phyloP scores from a whole-genome alignment of 2,329 filamentous ascomycete species.

The Arachnopeziza araneosa region DNA sequence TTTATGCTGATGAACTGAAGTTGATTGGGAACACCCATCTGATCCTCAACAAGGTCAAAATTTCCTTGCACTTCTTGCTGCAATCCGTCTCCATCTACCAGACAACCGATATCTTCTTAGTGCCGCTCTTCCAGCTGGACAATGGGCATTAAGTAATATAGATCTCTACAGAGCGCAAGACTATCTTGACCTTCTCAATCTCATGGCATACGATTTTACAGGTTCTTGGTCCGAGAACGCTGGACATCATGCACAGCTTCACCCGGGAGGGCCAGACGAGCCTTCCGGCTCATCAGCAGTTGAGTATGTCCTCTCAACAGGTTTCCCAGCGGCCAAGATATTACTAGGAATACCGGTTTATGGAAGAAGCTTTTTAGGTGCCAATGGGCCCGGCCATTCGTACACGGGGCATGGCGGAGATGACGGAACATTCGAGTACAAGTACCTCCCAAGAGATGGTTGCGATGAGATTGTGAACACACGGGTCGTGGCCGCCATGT shows the following conservation, averaged over 20 bases:
- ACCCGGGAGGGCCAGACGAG: conserved; percentile 50
- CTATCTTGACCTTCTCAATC: conserved; percentile 69
- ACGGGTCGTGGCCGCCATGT: conserved; percentile 63
- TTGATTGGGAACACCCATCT: conserved; percentile 75
- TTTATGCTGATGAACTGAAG: conserved; percentile 37
- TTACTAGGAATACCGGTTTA: conserved; percentile 71
- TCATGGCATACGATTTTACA: conserved; percentile 77
- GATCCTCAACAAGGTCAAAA: conserved; percentile 61
- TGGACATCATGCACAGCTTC: conserved; percentile 74
- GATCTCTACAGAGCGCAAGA: conserved; percentile 56
- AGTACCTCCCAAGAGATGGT: conserved; percentile 55
- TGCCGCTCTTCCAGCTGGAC: conserved; percentile 64
- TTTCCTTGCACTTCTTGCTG: conserved; percentile 63
- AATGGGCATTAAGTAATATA: conserved; percentile 62
- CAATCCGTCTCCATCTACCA: conserved; percentile 62
- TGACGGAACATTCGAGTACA: conserved; percentile 70
- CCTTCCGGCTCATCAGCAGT: conserved; percentile 63
- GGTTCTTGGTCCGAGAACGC: conserved; percentile 62
- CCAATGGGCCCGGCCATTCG: conserved; percentile 57
- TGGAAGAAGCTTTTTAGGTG: conserved; percentile 67
- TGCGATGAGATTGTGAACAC: conserved; percentile 65
- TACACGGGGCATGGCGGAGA: conserved; percentile 52
- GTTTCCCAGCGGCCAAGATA: conserved; percentile 66
- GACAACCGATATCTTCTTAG: conserved; percentile 64
- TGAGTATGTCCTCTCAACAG: conserved; percentile 57